These are phyloP conservation scores for Debaryomyces castellii DNA, from an alignment of 805 yeast species.

Conservation along the genomic window DNA sequence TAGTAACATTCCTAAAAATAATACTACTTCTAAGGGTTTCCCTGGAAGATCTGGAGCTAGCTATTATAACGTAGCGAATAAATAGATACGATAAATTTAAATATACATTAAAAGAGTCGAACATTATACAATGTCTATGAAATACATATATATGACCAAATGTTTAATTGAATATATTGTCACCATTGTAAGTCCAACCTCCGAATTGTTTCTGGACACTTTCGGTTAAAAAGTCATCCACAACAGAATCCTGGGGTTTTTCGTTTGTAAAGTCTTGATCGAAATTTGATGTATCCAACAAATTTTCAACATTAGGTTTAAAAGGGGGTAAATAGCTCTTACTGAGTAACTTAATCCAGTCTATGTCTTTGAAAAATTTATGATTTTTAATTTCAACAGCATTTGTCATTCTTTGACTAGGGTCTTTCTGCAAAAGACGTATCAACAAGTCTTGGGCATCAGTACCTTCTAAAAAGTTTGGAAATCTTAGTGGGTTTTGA, in stretches of 20 bases:
- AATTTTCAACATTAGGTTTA: conserved; percentile 85
- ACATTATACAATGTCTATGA: neutral
- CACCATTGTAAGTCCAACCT: conserved; percentile 96
- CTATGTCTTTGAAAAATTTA: conserved; percentile 83
- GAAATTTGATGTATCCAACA: conserved; percentile 89
- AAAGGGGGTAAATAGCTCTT: conserved; percentile 95
- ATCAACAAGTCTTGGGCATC: conserved; percentile 81
- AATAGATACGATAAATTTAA: conserved; percentile 5
- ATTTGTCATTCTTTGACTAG: conserved; percentile 74
- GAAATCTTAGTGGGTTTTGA: conserved; percentile 86
- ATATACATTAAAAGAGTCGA: neutral
- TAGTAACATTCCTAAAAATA: conserved; percentile 19
- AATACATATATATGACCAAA: neutral
- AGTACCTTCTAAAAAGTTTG: conserved; percentile 73
- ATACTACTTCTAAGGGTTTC: conserved; percentile 29
- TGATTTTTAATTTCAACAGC: conserved; percentile 83
- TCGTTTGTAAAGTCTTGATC: conserved; percentile 91
- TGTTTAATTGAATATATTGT: conserved; percentile 24
- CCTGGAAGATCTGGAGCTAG: conserved; percentile 40
- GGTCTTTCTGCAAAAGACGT: conserved; percentile 81
- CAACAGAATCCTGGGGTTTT: conserved; percentile 92
- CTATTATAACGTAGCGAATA: conserved; percentile 36
- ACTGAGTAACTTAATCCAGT: conserved; percentile 79
- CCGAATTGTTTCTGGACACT: conserved; percentile 98
- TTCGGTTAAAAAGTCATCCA: conserved; percentile 86